Evolutionary conservation across 177 flowering plant species (phyloP), one percentile per base, ranked within the genome.

Genomic region (Vitis hybrid): DNA sequence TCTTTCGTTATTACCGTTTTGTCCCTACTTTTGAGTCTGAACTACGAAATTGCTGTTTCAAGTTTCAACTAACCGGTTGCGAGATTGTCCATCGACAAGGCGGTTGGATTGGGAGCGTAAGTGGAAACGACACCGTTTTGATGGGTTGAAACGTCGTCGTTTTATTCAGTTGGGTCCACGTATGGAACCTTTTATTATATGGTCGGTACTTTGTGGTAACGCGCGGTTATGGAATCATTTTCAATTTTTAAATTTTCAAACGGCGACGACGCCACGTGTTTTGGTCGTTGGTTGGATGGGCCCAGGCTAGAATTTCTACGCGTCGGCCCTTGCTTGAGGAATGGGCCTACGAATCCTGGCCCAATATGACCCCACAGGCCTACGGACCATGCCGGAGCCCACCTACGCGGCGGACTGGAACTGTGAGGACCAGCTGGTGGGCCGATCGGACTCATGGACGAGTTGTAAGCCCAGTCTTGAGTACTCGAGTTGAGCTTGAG

Each of bases 231-330:
- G 30, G 50, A 56, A 34, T n/a, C 11, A 5, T 67, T 67, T 67
- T 67, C 62, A 56, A 67, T 67, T 67, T 67, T 67, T 34, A 56
- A 67, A 67, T 30, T 67, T 67, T 55, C 62, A 67, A 67, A n/a
- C 7, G 6, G 6, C 64, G 30, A 30, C 32, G 62, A 12, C 23
- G 14, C 6, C 18, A 10, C 34, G 45, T 39, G 45, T 39, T 39
- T 39, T 39, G 8, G 45, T 39, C 45, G 45, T 39, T 39, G 45
- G 45, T 39, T 39, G 8, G 45, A 39, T 1, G 45, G 45, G 45
- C 45, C 45, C 45, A 5, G 0, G 45, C 8, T 39, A 7, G 45
- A 26, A 26, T 26, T 26, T 26, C 30, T 26, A 26, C 30, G 30
- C 30, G 30, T 26, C 30, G 30, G 30, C 30, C 30, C 30, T 26